phyloP scores from a whole-genome alignment of 192 early-diverging fungal species.

The Linnemannia hyalina region DNA sequence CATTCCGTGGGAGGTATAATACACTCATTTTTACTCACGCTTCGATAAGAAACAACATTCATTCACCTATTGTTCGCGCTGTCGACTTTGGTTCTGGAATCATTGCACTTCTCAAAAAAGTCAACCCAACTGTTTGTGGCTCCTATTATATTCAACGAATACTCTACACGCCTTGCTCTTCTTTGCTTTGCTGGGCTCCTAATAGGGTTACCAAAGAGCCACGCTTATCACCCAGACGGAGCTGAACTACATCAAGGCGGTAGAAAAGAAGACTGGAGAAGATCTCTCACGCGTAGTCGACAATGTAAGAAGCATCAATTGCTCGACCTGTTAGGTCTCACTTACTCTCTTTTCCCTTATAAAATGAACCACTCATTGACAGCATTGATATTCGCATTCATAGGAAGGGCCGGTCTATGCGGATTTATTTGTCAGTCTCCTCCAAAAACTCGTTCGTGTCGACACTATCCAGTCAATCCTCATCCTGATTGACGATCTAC shows the following conservation, averaged over 20 bases:
- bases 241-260: slow-evolving; percentile 71
- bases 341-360: not conserved
- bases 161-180: not conserved
- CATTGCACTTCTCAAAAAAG: not conserved
- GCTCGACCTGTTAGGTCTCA: not conserved
- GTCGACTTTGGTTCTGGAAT: not conserved
- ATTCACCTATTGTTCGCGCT: not conserved
- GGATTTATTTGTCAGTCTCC: slow-evolving; percentile 76
- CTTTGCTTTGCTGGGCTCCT: not conserved
- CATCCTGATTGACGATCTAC: slow-evolving; percentile 86
- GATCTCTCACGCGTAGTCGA: slow-evolving; percentile 59
- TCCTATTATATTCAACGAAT: not conserved
- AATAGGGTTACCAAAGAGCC: slow-evolving; percentile 89
- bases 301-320: slow-evolving; percentile 22
- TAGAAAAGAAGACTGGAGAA: slow-evolving; percentile 65
- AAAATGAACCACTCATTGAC: not conserved
- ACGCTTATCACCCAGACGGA: slow-evolving; percentile 87
- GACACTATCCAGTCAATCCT: slow-evolving; percentile 94
- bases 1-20: slow-evolving; percentile 93
- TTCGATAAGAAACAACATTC: not conserved
- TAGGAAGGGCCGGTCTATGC: slow-evolving; percentile 69
- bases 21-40: not conserved
- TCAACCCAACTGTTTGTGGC: not conserved
- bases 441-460: slow-evolving; percentile 81
- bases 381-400: not conserved